Conservation (phyloP, 2,329 filamentous ascomycete species). For the Hypoxylon sp. region DNA sequence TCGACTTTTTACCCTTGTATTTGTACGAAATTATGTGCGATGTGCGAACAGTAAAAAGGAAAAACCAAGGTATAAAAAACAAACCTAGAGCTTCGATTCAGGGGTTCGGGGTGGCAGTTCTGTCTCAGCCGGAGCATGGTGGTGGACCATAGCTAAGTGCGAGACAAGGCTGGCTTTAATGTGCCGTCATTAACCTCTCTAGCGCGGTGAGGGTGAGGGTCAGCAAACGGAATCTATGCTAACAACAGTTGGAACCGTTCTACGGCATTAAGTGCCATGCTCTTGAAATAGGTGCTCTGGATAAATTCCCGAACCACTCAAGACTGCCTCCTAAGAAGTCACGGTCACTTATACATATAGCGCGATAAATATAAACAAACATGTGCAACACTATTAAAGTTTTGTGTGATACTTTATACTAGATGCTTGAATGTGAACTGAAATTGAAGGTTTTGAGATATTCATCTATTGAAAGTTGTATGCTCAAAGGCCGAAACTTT, state of each 20-base stretch:
- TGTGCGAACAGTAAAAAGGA: constrained; percentile 23
- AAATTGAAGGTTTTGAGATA: background rate
- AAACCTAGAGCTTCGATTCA: background rate
- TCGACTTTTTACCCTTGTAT: constrained; percentile 22
- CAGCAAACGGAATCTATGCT: background rate
- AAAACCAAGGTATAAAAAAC: constrained; percentile 1
- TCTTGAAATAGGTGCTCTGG: constrained; percentile 7
- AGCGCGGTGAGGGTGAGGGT: background rate
- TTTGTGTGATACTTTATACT: background rate
- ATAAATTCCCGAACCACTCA: background rate
- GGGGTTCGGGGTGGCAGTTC: background rate
- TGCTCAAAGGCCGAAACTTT: background rate
- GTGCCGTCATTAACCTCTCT: background rate
- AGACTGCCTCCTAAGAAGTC: background rate
- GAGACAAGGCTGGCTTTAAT: constrained; percentile 8
- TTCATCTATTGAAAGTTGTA: constrained; percentile 14
- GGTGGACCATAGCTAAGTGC: background rate
- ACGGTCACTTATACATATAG: constrained; percentile 3
- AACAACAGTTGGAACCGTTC: background rate
- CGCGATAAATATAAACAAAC: constrained; percentile 5
- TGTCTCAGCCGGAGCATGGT: constrained; percentile 2
- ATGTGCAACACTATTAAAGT: background rate
- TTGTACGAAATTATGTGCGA: constrained; percentile 39
- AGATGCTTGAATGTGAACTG: background rate
- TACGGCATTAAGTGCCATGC: constrained; percentile 8